Base-by-base conservation (phyloP, 129 eudicot species). In the Helianthus tuberosus region DNA sequence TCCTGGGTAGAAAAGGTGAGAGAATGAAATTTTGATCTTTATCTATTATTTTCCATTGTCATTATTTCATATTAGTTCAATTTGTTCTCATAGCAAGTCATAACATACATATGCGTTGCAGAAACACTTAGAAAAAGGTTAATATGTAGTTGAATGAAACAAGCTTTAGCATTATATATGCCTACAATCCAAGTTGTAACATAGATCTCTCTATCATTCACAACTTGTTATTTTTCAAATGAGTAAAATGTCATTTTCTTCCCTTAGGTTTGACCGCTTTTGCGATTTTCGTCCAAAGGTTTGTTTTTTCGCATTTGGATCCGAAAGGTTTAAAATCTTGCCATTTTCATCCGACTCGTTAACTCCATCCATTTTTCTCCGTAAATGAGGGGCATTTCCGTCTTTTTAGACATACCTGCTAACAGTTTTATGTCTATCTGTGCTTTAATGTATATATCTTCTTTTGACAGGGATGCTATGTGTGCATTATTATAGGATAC, bases 1-100 rank as follows among this genome's bases (percentile, higher is more conserved):
- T 88, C 99, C 16, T 94, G 99, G 99, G 99, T 94, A 64, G 99
- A 94, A 66, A 94, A 88, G 99, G 99, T 94, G 60, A 66, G 75
- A 55, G 54, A 44, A 11, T 50, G 20, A 47, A 10, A 27, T 16
- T 36, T 64, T 50, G n/a, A n/a, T 67, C 76, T 20, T 69, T 64
- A 38, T 64, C 51, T 58, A 25, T 60, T 35, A 48, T 79, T 51
- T 57, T 64, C 39, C 55, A n/a, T 62, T 61, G 68, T 32, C 64
- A 53, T 48, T 25, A 25, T 66, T 77, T 69, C 52, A 27, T 66
- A 54, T 55, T 68, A 49, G 11, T 60, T 12, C 10, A 29, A 11
- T 52, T 13, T 53, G 14, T 15, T 51, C 32, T 53, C 57, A 52
- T 43, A 52, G 0, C 39, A 51, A 50, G 38, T 52, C 25, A 10